Conservation (phyloP, 768 basidiomycete genomes). For the Solioccasus polychromus region DNA sequence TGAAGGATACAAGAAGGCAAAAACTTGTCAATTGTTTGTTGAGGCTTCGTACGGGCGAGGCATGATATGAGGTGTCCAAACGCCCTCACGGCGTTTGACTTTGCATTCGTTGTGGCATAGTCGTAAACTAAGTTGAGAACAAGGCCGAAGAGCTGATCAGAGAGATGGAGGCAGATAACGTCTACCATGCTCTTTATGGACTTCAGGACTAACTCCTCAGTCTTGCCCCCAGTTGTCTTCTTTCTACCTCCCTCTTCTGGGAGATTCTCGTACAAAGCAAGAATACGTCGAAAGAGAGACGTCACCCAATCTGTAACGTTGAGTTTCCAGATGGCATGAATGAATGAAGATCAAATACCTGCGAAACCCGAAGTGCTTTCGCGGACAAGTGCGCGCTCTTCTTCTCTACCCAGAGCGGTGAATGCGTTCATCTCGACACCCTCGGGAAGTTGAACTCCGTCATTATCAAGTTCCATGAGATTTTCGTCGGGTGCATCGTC, state of each 20-base stretch:
- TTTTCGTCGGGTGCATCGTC: conserved; percentile 53
- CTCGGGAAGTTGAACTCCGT: conserved; percentile 47
- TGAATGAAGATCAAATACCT: conserved; percentile 39
- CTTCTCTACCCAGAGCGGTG: conserved; percentile 48
- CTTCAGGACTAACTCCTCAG: conserved; percentile 72
- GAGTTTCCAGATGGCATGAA: not conserved
- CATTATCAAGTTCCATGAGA: conserved; percentile 50
- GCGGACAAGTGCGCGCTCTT: conserved; percentile 68
- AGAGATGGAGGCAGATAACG: conserved; percentile 69
- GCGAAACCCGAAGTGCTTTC: conserved; percentile 80
- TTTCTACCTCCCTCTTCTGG: conserved; percentile 92
- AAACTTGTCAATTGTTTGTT: conserved; percentile 76
- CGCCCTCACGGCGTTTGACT: conserved; percentile 87
- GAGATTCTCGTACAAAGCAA: conserved; percentile 85
- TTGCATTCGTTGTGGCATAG: conserved; percentile 86
- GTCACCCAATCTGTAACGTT: conserved; percentile 68
- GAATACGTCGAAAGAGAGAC: conserved; percentile 71
- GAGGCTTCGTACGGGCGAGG: conserved; percentile 74
- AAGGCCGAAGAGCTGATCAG: conserved; percentile 71
- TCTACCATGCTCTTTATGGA: conserved; percentile 79
- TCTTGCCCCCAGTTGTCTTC: conserved; percentile 81
- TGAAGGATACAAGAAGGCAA: conserved; percentile 72
- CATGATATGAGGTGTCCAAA: conserved; percentile 87
- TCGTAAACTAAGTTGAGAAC: conserved; percentile 82
- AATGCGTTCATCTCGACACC: conserved; percentile 39